These are phyloP conservation scores for Pseudozyma tsukubaensis DNA, from an alignment of 1,284 basidiomycete genomes.

Conservation along the genomic window DNA sequence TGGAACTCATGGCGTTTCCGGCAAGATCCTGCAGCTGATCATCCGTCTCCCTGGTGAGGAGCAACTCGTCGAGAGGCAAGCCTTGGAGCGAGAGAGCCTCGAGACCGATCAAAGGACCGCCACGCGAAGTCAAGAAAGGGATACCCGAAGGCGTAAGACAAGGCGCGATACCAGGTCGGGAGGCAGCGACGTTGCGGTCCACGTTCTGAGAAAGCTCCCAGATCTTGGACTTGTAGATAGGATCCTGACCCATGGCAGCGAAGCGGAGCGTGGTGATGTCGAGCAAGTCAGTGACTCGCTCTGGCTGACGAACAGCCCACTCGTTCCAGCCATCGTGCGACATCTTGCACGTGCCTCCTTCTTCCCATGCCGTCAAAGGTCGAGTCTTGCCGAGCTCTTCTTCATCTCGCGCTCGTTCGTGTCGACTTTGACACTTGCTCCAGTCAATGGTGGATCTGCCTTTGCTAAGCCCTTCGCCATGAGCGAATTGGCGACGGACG, in stretches of 20 bases:
- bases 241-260: constrained; percentile 75
- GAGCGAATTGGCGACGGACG: constrained; percentile 76
- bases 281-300: constrained; percentile 92
- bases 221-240: constrained; percentile 60
- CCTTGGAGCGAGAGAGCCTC: constrained; percentile 94
- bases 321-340: constrained; percentile 94
- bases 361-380: constrained; percentile 91
- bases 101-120: constrained; percentile 92
- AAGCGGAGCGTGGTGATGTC: constrained; percentile 88
- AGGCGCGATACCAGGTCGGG: constrained; percentile 84
- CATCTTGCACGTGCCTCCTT: constrained; percentile 88
- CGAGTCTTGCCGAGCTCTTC: constrained; percentile 84
- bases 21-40: constrained; percentile 94
- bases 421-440: constrained; percentile 90
- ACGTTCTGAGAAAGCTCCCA: constrained; percentile 99
- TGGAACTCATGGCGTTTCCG: constrained; percentile 94
- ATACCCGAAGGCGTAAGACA: constrained; percentile 97
- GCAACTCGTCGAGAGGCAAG: constrained; percentile 87
- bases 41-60: constrained; percentile 90
- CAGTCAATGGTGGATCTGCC: constrained; percentile 76
- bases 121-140: constrained; percentile 92
- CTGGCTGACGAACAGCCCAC: constrained; percentile 89
- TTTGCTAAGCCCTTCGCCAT: constrained; percentile 52
- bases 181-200: constrained; percentile 80
- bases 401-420: constrained; percentile 86